These are phyloP conservation scores for Mucor racemosus DNA, from an alignment of 371 early-diverging fungal genomes.

Conservation along the genomic window DNA sequence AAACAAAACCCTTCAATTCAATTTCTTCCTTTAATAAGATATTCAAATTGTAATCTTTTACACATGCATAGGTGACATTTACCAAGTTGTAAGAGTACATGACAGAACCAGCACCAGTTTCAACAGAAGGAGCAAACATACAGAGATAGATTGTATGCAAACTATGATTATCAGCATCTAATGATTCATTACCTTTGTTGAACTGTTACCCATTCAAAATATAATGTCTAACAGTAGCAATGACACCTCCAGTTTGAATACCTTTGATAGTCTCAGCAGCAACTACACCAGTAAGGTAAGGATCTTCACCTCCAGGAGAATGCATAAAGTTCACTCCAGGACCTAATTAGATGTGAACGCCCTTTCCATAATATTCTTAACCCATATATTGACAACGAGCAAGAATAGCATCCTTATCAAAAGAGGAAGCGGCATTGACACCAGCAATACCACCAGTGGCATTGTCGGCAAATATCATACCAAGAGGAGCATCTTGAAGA, in stretches of 20 bases:
- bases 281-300: slow-evolving; percentile 54
- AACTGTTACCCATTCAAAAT: slow-evolving; percentile 56
- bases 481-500: slow-evolving; percentile 58
- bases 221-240: slow-evolving; percentile 60
- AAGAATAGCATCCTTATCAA: slow-evolving; percentile 47
- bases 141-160: slow-evolving; percentile 62
- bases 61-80: slow-evolving; percentile 56
- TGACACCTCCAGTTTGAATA: slow-evolving; percentile 47
- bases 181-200: slow-evolving; percentile 30
- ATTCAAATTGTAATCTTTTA: slow-evolving; percentile 49
- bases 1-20: slow-evolving; percentile 51
- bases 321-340: slow-evolving; percentile 53
- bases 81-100: slow-evolving; percentile 66
- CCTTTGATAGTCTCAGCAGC: slow-evolving; percentile 39
- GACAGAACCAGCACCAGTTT: slow-evolving; percentile 58
- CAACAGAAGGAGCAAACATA: slow-evolving; percentile 56
- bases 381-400: slow-evolving; percentile 57
- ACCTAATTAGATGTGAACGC: slow-evolving; percentile 55
- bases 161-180: slow-evolving; percentile 51
- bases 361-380: slow-evolving; percentile 53
- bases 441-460: slow-evolving; percentile 56
- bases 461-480: slow-evolving; percentile 41
- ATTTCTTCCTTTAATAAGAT: slow-evolving; percentile 54
- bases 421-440: slow-evolving; percentile 60
- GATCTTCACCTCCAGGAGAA: slow-evolving; percentile 62